phyloP scores from a whole-genome alignment of 306 rosid species.

The Quercus dentata region DNA sequence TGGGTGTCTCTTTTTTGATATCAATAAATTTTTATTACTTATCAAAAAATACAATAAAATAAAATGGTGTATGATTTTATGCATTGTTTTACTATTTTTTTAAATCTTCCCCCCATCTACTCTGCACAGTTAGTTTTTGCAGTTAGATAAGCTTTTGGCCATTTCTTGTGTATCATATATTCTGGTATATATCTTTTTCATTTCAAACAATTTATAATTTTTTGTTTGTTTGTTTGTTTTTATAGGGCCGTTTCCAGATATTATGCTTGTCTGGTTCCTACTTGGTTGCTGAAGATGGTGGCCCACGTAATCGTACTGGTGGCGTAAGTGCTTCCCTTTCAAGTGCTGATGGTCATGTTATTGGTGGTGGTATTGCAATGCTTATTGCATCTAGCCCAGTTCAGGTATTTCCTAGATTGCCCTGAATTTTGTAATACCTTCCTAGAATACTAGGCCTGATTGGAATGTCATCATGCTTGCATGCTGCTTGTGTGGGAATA shows the following conservation, averaged over 20 bases:
- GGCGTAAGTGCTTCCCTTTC: slow-evolving; percentile 84
- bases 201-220: background rate
- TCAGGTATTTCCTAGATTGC: slow-evolving; percentile 58
- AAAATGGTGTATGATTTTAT: background rate
- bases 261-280: slow-evolving; percentile 92
- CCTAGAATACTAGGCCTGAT: background rate
- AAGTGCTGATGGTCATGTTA: slow-evolving; percentile 77
- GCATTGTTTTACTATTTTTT: background rate
- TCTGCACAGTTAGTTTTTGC: background rate
- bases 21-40: too few species aligned
- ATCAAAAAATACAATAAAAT: too few species aligned
- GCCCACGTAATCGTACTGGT: slow-evolving; percentile 75
- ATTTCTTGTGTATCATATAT: background rate
- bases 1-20: too few species aligned
- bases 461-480: background rate
- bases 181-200: background rate
- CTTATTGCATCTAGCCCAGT: slow-evolving; percentile 84
- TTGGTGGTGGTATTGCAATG: slow-evolving; percentile 80
- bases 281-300: slow-evolving; percentile 94
- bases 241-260: slow-evolving; percentile 92
- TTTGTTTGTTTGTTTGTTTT: background rate
- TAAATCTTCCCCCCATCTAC: too few species aligned
- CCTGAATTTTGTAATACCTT: background rate
- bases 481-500: background rate
- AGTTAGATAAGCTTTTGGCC: background rate